Conservation (phyloP, 2,329 filamentous ascomycete genomes). For the Beauveria sp. region DNA sequence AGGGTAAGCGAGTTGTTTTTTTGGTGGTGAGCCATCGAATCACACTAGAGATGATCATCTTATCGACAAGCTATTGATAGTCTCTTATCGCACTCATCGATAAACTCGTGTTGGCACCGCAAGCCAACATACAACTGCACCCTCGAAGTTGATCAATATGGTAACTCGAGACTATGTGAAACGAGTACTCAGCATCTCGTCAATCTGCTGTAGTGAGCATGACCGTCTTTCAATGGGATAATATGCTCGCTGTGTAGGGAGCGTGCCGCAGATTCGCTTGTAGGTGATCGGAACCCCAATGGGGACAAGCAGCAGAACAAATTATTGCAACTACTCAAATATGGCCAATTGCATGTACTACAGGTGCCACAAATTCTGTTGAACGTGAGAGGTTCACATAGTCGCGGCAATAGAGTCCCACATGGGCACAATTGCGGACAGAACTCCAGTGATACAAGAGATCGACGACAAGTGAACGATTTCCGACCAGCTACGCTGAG, state of each 20-base stretch:
- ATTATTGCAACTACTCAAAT: too few species aligned
- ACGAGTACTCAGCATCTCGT: too few species aligned
- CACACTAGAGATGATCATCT: neutral
- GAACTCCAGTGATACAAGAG: neutral
- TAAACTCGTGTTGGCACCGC: neutral
- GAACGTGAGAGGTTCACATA: neutral
- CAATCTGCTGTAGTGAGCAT: too few species aligned
- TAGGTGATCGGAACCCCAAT: neutral
- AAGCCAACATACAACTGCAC: neutral
- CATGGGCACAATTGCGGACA: neutral
- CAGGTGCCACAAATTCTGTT: too few species aligned
- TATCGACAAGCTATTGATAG: neutral
- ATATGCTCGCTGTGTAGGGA: neutral
- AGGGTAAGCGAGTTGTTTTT: constrained; percentile 16
- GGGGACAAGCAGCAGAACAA: neutral
- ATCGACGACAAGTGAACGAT: too few species aligned
- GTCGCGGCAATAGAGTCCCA: neutral
- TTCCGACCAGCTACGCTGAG: too few species aligned
- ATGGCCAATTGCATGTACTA: too few species aligned
- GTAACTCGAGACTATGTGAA: too few species aligned
- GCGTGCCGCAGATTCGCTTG: neutral
- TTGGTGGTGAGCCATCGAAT: neutral
- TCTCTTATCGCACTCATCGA: neutral
- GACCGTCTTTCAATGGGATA: too few species aligned
- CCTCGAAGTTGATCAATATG: too few species aligned